Base-by-base conservation (phyloP, 2,329 filamentous ascomycete genomes). In the Monosporascus sp. region DNA sequence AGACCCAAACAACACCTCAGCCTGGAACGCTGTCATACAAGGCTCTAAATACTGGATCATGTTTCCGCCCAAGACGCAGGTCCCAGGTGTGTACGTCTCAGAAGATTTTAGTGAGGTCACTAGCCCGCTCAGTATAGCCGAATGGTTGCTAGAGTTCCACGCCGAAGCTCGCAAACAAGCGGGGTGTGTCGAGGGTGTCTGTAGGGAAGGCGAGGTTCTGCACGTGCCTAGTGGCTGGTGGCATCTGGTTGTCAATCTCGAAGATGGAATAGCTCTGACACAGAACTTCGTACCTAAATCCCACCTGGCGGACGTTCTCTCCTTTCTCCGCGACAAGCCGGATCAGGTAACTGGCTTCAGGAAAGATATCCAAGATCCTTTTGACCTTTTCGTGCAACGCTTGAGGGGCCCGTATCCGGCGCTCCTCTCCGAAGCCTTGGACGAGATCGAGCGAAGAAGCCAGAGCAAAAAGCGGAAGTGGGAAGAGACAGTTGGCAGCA, bases 11-110 rank as follows among this genome's bases (percentile, higher is more conserved):
- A 85, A 72, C 18, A 87, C 83, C 18, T 87, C 85, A 62, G 93
- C 94, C 0, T 97, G 93, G 94, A 97, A 97, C 67, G 93, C 92
- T 1, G 90, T 97, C 15, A 76, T 97, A 27, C 84, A 87, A 54
- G 94, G 93, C 5, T 83, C 87, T 37, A 97, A 97, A 67, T 97
- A 97, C 76, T 97, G 94, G 93, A 93, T 97, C 69, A 95, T 97
- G 90, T 97, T 97, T 65, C 91, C 90, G 0, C 87, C 89, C 0
- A 83, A 83, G 0, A 81, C 84, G 0, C 78, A 85, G 3, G 91
- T 94, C 6, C 93, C 93, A 0, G 93, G 93, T 3, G 92, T 97
- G 38, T 96, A 88, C 62, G 89, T 97, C 43, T 95, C 89, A 5
- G 79, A 85, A 39, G 94, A 97, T 66, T 88, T 90, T 66, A 92